Conservation (phyloP, 495 filamentous ascomycete genomes). For the Hyaloscypha variabilis region DNA sequence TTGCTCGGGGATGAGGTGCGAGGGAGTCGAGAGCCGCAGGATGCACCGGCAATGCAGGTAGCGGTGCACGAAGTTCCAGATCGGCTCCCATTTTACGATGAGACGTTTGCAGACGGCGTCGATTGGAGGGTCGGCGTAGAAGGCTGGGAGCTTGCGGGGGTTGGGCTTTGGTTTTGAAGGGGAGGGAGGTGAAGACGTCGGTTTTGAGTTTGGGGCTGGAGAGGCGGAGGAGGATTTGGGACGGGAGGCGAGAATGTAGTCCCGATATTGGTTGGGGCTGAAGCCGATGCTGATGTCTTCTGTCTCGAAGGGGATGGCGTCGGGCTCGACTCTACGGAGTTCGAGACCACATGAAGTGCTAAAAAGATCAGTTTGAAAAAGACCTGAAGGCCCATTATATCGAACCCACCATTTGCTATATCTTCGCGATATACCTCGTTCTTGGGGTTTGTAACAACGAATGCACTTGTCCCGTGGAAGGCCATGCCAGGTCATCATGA, state of each 20-base stretch:
- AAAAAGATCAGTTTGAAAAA: conserved; percentile 3
- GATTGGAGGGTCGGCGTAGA: conserved; percentile 6
- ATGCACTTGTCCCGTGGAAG: conserved; percentile 8
- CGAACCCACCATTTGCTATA: neutral
- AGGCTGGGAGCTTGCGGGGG: neutral
- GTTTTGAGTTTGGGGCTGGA: too few species aligned
- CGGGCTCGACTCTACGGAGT: conserved; percentile 8
- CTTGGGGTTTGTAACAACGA: conserved; percentile 9
- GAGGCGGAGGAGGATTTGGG: too few species aligned
- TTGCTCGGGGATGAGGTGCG: neutral
- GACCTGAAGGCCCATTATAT: neutral
- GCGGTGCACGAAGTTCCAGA: conserved; percentile 8
- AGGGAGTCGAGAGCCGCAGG: conserved; percentile 8
- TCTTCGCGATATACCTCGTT: neutral
- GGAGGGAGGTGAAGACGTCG: too few species aligned
- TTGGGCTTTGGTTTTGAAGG: neutral
- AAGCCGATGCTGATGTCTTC: neutral
- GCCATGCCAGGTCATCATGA: conserved; percentile 8
- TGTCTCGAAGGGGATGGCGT: conserved; percentile 7
- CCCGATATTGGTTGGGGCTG: neutral
- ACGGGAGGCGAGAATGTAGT: neutral
- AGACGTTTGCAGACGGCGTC: conserved; percentile 12
- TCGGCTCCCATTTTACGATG: conserved; percentile 16
- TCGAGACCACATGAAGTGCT: conserved; percentile 16
- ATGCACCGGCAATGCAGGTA: conserved; percentile 13